Base-by-base conservation (phyloP, 768 basidiomycete genomes). In the Xanthoconium purpureum region DNA sequence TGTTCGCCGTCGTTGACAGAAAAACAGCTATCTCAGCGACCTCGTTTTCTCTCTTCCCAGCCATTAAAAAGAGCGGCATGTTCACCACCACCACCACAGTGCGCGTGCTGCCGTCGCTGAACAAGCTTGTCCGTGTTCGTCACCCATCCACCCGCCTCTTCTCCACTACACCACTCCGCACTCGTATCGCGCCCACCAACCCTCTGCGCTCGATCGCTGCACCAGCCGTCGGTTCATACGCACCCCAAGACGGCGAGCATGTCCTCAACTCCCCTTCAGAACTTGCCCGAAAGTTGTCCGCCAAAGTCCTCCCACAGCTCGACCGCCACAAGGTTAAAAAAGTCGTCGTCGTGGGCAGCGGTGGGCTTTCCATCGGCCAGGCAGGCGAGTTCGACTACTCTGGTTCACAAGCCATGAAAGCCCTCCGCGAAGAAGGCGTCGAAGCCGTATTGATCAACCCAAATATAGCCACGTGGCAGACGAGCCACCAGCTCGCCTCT, bases 351-450 rank as follows among this genome's bases (percentile, higher is more conserved):
- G 94, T 99, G 24, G 97, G 97, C 56, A 90, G 88, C 63, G 97
- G 97, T 63, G 97, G 97, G 52, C 85, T 99, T 45, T 89, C 87
- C 66, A 99, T 99, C 55, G 97, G 97, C 30, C 97, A 99, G 73
- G 97, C 97, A 6, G 97, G 97, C 72, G 97, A 99, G 76, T 99
- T 99, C 73, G 97, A 99, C 72, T 99, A 99, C 72, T 98, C 96
- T 18, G 97, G 97, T 45, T 98, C 96, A 7, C 97, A 99, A 74
- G 97, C 97, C 11, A 85, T 99, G 74, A 98, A 99, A 73, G 97
- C 97, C 15, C 85, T 99, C 50, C 85, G 88, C 63, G 97, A 99
- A 73, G 93, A 95, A 71, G 95, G 95, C 51, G 87, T 99, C 50
- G 83, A 90, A 54, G 91, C 94, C 33, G 87, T 99, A 60, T 86